phyloP scores from a whole-genome alignment of 2,329 filamentous ascomycete genomes.

The Colletotrichum horii region DNA sequence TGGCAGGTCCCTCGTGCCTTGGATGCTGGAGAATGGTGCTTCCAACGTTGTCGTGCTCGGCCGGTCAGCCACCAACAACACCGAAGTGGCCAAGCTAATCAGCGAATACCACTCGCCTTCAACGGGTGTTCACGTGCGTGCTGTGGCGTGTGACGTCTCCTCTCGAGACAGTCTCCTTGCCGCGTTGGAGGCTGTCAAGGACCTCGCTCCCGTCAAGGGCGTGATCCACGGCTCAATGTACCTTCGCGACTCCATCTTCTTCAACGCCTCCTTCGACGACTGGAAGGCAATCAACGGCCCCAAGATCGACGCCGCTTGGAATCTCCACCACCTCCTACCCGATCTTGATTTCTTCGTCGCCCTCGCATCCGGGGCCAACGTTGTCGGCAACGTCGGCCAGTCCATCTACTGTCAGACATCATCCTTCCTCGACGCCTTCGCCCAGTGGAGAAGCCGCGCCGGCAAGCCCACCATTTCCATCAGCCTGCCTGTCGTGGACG shows the following conservation, averaged over 20 bases:
- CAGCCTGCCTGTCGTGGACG: not conserved
- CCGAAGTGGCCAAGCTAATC: not conserved
- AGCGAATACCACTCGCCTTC: not conserved
- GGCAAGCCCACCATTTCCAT: not conserved
- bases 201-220: not conserved
- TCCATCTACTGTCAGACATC: not conserved
- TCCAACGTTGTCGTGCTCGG: not conserved
- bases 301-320: not conserved
- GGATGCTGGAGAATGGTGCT: not conserved
- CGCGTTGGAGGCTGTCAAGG: not conserved
- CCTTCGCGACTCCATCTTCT: not conserved
- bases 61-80: not conserved
- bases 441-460: not conserved
- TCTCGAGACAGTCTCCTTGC: not conserved
- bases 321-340: not conserved
- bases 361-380: not conserved
- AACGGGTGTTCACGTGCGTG: rapidly evolving
- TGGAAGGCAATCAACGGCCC: not conserved
- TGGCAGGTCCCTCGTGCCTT: not conserved
- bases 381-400: not conserved
- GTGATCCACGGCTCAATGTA: not conserved
- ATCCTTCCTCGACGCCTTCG: not conserved
- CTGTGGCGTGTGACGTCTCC: not conserved
- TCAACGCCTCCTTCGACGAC: not conserved
- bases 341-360: not conserved